Evolutionary conservation across 1,139 yeast species (phyloP).

Genomic region (Kodamaea arcana): DNA sequence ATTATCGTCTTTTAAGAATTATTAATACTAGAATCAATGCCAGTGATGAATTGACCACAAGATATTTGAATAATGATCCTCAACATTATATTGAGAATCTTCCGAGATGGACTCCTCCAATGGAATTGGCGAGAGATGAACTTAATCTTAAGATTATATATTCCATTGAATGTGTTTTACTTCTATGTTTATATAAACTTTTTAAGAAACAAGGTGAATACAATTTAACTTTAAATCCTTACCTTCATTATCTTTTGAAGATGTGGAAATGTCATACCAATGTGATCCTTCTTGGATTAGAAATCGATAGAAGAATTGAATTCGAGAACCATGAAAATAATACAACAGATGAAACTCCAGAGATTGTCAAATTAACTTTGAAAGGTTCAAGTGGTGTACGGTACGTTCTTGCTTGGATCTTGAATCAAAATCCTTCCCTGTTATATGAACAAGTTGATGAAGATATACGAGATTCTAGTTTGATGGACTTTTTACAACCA

Average conservation of each 20-base stretch:
- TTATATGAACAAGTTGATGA: conserved; percentile 32
- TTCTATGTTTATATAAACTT: conserved; percentile 50
- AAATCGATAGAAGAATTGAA: conserved; percentile 60
- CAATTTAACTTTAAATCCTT: conserved; percentile 55
- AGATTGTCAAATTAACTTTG: conserved; percentile 46
- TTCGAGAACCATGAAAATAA: conserved; percentile 32
- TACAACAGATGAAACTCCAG: conserved; percentile 42
- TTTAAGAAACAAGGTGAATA: conserved; percentile 27
- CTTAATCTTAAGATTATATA: conserved; percentile 43
- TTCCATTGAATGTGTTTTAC: conserved; percentile 47
- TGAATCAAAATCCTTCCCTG: conserved; percentile 45
- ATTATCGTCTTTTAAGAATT: conserved; percentile 41
- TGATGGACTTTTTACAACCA: conserved; percentile 57
- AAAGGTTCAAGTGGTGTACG: conserved; percentile 64
- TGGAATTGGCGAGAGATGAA: conserved; percentile 25
- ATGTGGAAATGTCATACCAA: conserved; percentile 65
- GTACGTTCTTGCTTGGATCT: conserved; percentile 53
- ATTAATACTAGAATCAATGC: conserved; percentile 42
- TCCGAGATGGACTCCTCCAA: conserved; percentile 51
- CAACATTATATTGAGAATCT: conserved; percentile 39
- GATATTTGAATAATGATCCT: conserved; percentile 43
- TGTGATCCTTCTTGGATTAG: conserved; percentile 53
- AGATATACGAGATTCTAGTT: conserved; percentile 53
- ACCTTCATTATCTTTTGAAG: conserved; percentile 49
- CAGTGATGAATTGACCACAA: conserved; percentile 43